These are phyloP conservation scores for Alternaria triticina DNA, from an alignment of 2,329 filamentous ascomycete species.

Conservation along the genomic window DNA sequence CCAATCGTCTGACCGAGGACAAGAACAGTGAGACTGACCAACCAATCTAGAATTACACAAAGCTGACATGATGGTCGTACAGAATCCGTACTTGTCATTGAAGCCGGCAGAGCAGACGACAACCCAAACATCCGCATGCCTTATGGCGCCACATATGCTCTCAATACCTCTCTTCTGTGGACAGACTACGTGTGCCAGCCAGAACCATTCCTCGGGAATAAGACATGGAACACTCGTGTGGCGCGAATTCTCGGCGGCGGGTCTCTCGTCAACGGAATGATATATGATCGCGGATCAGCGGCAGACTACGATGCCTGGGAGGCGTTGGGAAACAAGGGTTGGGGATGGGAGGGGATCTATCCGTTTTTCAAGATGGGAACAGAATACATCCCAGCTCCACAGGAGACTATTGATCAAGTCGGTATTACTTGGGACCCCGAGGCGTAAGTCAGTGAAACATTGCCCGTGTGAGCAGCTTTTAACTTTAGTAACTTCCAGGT, in stretches of 20 bases:
- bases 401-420: conserved; percentile 17
- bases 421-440: conserved; percentile 33
- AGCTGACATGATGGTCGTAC: not conserved
- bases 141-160: conserved; percentile 26
- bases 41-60: not conserved
- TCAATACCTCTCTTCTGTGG: conserved; percentile 30
- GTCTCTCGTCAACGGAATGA: conserved; percentile 45
- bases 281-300: conserved; percentile 44
- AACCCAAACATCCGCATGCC: conserved; percentile 31
- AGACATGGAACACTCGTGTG: conserved; percentile 22
- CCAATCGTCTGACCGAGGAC: conserved; percentile 30
- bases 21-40: conserved; percentile 6
- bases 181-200: conserved; percentile 23
- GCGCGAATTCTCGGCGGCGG: conserved; percentile 33
- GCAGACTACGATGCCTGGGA: conserved; percentile 62
- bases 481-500: conserved; percentile 13
- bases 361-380: conserved; percentile 40
- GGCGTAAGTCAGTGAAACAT: conserved; percentile 15
- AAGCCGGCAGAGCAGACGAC: conserved; percentile 32
- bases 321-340: conserved; percentile 64
- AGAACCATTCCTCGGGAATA: conserved; percentile 24
- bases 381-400: conserved; percentile 29
- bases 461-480: not conserved
- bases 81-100: conserved; percentile 39
- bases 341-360: conserved; percentile 61